A percentile compares a stretch with the other conserved stretches of the same genome.
phyloP scores from a whole-genome alignment of 768 basidiomycete genomes.

The Mycena crocata region DNA sequence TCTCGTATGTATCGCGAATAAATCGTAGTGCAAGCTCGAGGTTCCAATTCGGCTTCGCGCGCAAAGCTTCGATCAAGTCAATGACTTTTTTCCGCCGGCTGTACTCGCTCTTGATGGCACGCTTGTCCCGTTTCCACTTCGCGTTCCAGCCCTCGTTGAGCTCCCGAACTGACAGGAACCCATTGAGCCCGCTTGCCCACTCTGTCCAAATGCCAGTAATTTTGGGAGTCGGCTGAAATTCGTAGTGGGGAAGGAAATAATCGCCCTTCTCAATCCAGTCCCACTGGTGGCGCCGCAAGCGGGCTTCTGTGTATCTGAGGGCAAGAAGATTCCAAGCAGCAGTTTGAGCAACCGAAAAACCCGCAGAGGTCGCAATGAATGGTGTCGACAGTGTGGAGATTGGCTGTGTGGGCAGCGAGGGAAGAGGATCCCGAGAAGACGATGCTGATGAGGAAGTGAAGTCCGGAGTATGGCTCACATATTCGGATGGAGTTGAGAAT shows the following conservation, averaged over 20 bases:
- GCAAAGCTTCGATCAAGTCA: neutral
- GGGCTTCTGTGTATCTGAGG: neutral
- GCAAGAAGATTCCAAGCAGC: constrained; percentile 8
- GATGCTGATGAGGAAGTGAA: neutral
- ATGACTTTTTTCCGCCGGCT: constrained; percentile 3
- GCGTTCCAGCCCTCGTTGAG: constrained; percentile 12
- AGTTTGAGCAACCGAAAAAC: neutral
- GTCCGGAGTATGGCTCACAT: too few species aligned
- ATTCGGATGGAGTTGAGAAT: too few species aligned
- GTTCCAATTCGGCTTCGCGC: constrained; percentile 10
- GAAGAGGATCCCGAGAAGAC: neutral
- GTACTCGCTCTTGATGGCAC: constrained; percentile 1
- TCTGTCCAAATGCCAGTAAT: constrained; percentile 22
- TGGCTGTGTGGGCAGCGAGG: neutral
- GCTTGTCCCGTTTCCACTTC: neutral
- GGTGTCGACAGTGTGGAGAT: neutral
- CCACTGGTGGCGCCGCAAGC: constrained; percentile 8
- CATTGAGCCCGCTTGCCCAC: constrained; percentile 4
- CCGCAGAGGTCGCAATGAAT: neutral
- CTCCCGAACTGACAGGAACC: constrained; percentile 12
- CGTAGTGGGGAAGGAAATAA: constrained; percentile 4
- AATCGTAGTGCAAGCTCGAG: constrained; percentile 8
- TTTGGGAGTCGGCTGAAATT: neutral
- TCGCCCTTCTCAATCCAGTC: neutral
- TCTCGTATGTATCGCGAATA: constrained; percentile 6